A percentile compares a stretch with the other conserved stretches of the same genome.
phyloP scores from a whole-genome alignment of 441 rosid genomes.

The Populus tomentosa region DNA sequence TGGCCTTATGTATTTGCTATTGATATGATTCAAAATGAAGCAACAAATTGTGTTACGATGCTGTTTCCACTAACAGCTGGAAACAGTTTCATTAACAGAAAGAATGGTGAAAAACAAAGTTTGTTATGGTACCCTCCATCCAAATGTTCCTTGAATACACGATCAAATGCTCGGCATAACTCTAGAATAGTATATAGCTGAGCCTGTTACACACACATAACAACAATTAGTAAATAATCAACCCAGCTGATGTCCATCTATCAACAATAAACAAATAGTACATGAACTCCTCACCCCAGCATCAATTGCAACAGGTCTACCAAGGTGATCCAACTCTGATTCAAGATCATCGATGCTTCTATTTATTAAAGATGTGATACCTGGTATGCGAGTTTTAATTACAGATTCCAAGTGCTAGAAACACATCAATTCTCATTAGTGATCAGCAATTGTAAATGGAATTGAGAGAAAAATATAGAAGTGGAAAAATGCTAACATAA shows the following conservation, averaged over 20 bases:
- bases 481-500: background rate
- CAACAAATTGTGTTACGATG: background rate
- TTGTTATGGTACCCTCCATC: constrained; percentile 76
- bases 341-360: constrained; percentile 73
- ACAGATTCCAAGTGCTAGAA: constrained; percentile 64
- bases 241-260: constrained; percentile 5
- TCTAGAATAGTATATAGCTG: constrained; percentile 79
- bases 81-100: background rate
- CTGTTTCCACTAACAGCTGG: background rate
- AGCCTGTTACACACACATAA: constrained; percentile 44
- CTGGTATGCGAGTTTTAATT: constrained; percentile 60
- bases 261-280: background rate
- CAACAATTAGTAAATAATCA: background rate
- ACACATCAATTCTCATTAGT: constrained; percentile 5
- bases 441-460: constrained; percentile 4
- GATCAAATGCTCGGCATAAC: constrained; percentile 89
- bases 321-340: constrained; percentile 59
- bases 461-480: background rate
- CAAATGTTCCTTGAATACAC: constrained; percentile 84
- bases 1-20: background rate
- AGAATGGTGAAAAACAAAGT: background rate
- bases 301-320: constrained; percentile 76
- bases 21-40: background rate
- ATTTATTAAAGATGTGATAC: constrained; percentile 56
- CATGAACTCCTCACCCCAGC: constrained; percentile 57